A percentile compares a stretch with the other conserved stretches of the same genome.
Evolutionary conservation across 768 basidiomycete genomes (phyloP).

Genomic region (Tylopilus subfusipes): DNA sequence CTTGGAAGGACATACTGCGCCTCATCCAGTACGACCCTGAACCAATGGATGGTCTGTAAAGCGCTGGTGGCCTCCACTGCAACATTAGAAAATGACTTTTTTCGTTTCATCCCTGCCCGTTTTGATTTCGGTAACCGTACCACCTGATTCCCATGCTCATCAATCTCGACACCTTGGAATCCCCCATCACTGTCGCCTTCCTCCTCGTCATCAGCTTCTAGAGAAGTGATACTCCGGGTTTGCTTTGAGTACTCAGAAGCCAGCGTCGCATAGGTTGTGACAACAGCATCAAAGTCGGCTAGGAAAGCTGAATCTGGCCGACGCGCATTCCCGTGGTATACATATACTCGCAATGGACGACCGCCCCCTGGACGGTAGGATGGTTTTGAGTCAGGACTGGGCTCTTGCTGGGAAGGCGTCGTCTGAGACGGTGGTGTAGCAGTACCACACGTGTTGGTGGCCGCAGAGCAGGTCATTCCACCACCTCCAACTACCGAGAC

Average conservation of each 20-base stretch:
- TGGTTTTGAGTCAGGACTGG: constrained; percentile 22
- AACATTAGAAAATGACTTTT: constrained; percentile 45
- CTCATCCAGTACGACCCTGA: constrained; percentile 89
- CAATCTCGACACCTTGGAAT: constrained; percentile 57
- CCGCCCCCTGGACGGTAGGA: constrained; percentile 42
- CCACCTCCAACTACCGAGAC: constrained; percentile 83
- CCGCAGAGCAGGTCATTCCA: constrained; percentile 33
- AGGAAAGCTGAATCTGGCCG: constrained; percentile 82
- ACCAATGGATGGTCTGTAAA: constrained; percentile 94
- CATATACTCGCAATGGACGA: constrained; percentile 74
- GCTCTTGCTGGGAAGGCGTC: constrained; percentile 29
- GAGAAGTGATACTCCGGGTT: constrained; percentile 54
- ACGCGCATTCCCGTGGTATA: constrained; percentile 92
- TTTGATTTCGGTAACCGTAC: constrained; percentile 60
- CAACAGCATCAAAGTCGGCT: constrained; percentile 93
- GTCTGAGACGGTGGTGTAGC: constrained; percentile 38
- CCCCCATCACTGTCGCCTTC: constrained; percentile 65
- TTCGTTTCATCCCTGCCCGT: constrained; percentile 64
- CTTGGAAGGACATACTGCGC: constrained; percentile 72
- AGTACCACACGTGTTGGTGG: constrained; percentile 33
- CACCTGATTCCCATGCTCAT: constrained; percentile 64
- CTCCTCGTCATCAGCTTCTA: constrained; percentile 65
- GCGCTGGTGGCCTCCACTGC: constrained; percentile 63
- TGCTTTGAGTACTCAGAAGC: constrained; percentile 95
- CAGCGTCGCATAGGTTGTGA: constrained; percentile 95